Base-by-base conservation (phyloP, 371 early-diverging fungal species). In the Apophysomyces variabilis region DNA sequence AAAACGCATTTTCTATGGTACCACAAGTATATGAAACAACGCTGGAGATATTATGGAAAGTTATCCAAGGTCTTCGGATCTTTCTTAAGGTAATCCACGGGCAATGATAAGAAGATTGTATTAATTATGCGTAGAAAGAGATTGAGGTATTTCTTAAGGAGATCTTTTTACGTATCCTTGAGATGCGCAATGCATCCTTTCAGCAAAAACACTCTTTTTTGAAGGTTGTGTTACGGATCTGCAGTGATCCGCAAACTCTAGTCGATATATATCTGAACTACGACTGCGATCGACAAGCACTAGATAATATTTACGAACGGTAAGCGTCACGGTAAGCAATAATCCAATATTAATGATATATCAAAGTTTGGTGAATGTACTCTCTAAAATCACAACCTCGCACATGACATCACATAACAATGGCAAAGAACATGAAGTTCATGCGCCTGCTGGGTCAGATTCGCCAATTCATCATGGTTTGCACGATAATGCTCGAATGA, bases 261-360 rank as follows among this genome's bases (percentile, higher is more conserved):
- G 96, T 99, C 4, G 99, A 99, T 70, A 85, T 99, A 37, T 99
- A 96, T 64, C 83, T 99, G 43, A 97, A 97, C 78, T 97, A 97
- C 73, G 99, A 99, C 76, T 99, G 99, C 73, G 94, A 83, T 66
- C 57, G 77, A 9, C 72, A 72, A 46, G 80, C 85, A 2, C 38
- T 83, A 36, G 84, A 82, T 47, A 86, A 84, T 62, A 83, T 84
- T 39, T 86, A 84, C 60, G 86, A 86, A 57, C 71, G 86, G 79
- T 75, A 66, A 26, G 67, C 3, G 1, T 37, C 5, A 45, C 13
- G 6, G 3, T 2, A 45, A 6, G 13, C n/a, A 12, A 18, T 13
- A 13, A 6, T 1, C 16, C 8, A 4, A 16, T 46, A 37, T 43
- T 26, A 16, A 37, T 14, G 32, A 8, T 32, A 7, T 26, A 39